Evolutionary conservation across 371 early-diverging fungal genomes (phyloP).

Genomic region (Chytridium lagenaria): DNA sequence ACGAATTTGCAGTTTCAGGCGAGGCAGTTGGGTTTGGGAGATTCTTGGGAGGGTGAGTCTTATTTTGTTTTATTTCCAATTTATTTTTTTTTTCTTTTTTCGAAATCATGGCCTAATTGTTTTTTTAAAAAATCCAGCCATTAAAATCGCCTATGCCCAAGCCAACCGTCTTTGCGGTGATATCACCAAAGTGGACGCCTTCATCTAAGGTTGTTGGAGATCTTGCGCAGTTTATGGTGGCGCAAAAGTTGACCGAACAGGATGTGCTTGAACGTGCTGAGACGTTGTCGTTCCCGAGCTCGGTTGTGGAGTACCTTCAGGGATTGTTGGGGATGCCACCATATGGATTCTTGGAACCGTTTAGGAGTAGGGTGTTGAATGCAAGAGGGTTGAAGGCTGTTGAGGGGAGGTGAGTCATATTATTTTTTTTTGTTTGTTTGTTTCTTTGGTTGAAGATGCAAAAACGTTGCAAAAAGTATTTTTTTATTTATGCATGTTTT

Average conservation of each 20-base stretch:
- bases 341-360: constrained; percentile 92
- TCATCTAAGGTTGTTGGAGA: constrained; percentile 97
- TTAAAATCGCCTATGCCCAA: constrained; percentile 88
- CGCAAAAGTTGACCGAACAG: constrained; percentile 75
- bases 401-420: constrained; percentile 58
- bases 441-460: background rate
- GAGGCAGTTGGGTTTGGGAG: constrained; percentile 88
- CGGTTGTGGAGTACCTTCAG: constrained; percentile 90
- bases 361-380: constrained; percentile 79
- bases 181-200: constrained; percentile 89
- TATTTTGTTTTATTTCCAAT: background rate
- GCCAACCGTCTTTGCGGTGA: constrained; percentile 94
- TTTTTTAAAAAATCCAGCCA: too few species aligned
- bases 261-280: constrained; percentile 79
- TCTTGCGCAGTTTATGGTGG: constrained; percentile 96
- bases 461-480: too few species aligned
- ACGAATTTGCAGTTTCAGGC: constrained; percentile 97
- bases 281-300: constrained; percentile 86
- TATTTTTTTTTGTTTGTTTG: background rate
- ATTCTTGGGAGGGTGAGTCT: constrained; percentile 73
- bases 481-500: constrained; percentile 1
- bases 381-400: constrained; percentile 71
- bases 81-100: too few species aligned
- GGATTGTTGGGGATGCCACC: constrained; percentile 93
- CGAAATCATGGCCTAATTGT: too few species aligned